Base-by-base conservation (phyloP, 73 alveolate species). In the Uronychia binucleata region DNA sequence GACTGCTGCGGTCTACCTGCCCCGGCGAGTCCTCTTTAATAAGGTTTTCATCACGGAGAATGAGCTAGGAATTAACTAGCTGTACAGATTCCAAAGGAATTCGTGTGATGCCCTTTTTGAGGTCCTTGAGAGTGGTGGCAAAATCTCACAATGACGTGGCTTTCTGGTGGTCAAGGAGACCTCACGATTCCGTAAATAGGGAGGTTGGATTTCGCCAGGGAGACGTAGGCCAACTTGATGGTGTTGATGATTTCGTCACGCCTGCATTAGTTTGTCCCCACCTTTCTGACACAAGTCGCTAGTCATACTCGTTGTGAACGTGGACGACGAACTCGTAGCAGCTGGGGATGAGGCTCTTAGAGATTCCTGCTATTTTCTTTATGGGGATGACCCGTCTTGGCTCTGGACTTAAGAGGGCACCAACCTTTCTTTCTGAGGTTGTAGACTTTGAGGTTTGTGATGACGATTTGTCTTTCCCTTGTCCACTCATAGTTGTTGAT, bases 271-370 rank as follows among this genome's bases (percentile, higher is more conserved):
- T 46, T 46, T 11, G 67, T 19, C 67, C 5, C 67, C 19, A 46
- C 67, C 67, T 82, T 58, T 91, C 94, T 0, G 96, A 82, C 30
- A 74, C 80, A 79, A 77, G 80, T 60, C 95, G 88, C 75, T 94
- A 94, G 82, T 94, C 98, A 81, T 94, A 88, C 60, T 88, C 93
- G 27, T 74, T 80, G 28, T 77, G 87, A 27, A 88, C 95, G 79
- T 94, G 98, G 57, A 94, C 58, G 13, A 94, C 95, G 77, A 94
- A 94, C 78, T 94, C 98, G 35, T 81, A 79, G 0, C 94, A 82
- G 26, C 57, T 75, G 58, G 75, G 75, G 29, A 29, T 32, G 25
- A 77, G 59, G 34, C 93, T 79, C 78, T 85, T 88, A 26, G 96
- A 80, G 34, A 94, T 82, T 0, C 98, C 98, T 57, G 86, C 89